Conservation (phyloP, 768 basidiomycete genomes). For the Infundibulicybe gibba region DNA sequence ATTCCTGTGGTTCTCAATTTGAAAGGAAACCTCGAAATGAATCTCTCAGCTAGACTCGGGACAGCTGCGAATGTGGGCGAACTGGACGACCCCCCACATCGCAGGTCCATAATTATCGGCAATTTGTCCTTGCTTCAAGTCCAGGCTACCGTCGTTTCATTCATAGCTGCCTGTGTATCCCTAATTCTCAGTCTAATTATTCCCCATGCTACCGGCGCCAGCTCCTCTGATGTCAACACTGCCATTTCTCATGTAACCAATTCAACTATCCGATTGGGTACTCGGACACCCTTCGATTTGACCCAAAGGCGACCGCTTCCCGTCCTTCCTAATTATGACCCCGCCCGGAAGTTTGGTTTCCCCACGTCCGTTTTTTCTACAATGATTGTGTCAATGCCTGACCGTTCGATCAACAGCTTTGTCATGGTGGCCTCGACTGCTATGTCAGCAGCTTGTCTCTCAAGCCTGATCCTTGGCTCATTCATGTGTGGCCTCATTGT, state of each 20-base stretch:
- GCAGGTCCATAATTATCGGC: slow-evolving; percentile 68
- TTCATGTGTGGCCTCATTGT: slow-evolving; percentile 91
- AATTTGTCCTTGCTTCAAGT: slow-evolving; percentile 89
- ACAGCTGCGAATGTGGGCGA: slow-evolving; percentile 94
- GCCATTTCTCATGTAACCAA: too few relatives aligned
- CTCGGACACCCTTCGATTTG: too few relatives aligned
- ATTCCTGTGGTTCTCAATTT: slow-evolving; percentile 92
- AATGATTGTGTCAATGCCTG: not conserved
- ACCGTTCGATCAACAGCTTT: slow-evolving; percentile 40
- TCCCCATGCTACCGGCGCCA: slow-evolving; percentile 29
- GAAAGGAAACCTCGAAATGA: slow-evolving; percentile 99
- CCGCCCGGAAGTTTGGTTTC: slow-evolving; percentile 26
- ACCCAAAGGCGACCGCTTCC: not conserved
- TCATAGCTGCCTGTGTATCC: slow-evolving; percentile 76
- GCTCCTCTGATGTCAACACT: slow-evolving; percentile 2
- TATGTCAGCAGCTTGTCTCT: slow-evolving; percentile 79
- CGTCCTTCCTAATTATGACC: slow-evolving; percentile 8
- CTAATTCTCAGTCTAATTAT: slow-evolving; percentile 68
- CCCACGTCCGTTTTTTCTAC: slow-evolving; percentile 23
- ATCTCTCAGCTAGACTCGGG: slow-evolving; percentile 90
- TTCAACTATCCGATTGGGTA: too few relatives aligned
- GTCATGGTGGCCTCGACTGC: slow-evolving; percentile 73
- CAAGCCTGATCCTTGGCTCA: slow-evolving; percentile 77
- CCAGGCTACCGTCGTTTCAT: slow-evolving; percentile 87
- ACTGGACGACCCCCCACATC: slow-evolving; percentile 66